Evolutionary conservation across 805 yeast species (phyloP), one percentile per base, ranked within the genome.

Genomic region (Cyberlindnera mycetangii): DNA sequence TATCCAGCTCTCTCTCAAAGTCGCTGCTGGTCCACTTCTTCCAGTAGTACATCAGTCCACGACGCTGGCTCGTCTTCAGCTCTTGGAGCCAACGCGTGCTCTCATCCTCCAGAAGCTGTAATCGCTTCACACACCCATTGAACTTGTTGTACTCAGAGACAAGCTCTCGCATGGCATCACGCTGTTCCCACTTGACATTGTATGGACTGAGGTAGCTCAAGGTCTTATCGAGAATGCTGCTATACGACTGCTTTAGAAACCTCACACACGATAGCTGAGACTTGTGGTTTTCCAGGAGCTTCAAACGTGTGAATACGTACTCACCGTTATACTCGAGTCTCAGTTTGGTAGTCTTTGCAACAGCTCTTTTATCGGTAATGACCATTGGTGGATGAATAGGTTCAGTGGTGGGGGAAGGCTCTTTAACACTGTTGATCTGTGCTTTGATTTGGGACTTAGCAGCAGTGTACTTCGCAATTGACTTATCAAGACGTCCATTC

Each of bases 281-380:
- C 2, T 51, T 35, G 7, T 37, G 36, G 15, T 44, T 45, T 17
- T 46, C 47, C 8, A 37, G 22, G 2, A 49, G 31, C 31, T 42
- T 43, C 17, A 53, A 21, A 22, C 45, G 47, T 32, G 44, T 41
- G 27, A 34, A 45, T 6, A 51, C 28, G 16, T 43, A 49, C 20
- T 51, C 54, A 3, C 56, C 54, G 41, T 49, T 53, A 17, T 44
- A 34, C 14, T 27, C 37, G 4, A 30, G 30, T 14, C 19, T 35
- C 37, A 33, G 7, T 9, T 33, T 33, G 28, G 28, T 4, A 7
- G 28, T n/a, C 12, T 25, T 25, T 12, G 25, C 27, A 4, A 5
- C 30, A 2, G 3, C 12, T 8, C 37, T 42, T 44, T 27, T n/a
- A 17, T 34, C 27, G 17, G 8, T 21, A 18, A 34, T n/a, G 15